Conservation (phyloP, 2,329 filamentous ascomycete species). For the Colletotrichum karsti region DNA sequence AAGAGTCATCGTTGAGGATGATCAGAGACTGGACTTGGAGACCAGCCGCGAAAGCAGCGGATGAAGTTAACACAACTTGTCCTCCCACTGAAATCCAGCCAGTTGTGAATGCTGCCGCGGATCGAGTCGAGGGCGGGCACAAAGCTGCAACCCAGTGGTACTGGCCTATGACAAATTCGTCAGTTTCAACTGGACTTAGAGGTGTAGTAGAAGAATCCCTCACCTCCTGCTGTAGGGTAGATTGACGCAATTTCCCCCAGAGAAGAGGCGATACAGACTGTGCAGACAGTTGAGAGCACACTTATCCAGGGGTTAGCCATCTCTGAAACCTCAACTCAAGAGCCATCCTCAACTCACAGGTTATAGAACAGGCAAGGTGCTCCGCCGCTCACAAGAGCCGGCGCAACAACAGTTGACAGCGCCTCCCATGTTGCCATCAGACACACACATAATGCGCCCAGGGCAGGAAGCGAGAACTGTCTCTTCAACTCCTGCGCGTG, state of each 20-base stretch:
- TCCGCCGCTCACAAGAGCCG: constrained; percentile 52
- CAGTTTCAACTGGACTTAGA: neutral
- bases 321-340: neutral
- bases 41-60: constrained; percentile 54
- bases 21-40: constrained; percentile 53
- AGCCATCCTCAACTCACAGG: constrained; percentile 41
- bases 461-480: constrained; percentile 51
- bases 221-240: constrained; percentile 44
- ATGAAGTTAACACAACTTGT: constrained; percentile 53
- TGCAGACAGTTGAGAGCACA: constrained; percentile 50
- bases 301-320: constrained; percentile 32
- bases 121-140: constrained; percentile 40
- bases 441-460: constrained; percentile 53
- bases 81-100: constrained; percentile 57
- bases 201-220: neutral
- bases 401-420: constrained; percentile 52
- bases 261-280: constrained; percentile 46
- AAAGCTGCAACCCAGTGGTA: constrained; percentile 55
- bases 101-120: constrained; percentile 48
- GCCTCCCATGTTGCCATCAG: constrained; percentile 63
- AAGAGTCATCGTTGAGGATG: constrained; percentile 49
- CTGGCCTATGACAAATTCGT: constrained; percentile 40
- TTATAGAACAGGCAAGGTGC: constrained; percentile 56
- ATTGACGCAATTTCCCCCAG: constrained; percentile 49
- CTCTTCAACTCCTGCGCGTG: constrained; percentile 39